A percentile compares a stretch with the other conserved stretches of the same genome.
phyloP scores from a whole-genome alignment of 192 early-diverging fungal genomes.

The Rhizoclosmatium globosum region DNA sequence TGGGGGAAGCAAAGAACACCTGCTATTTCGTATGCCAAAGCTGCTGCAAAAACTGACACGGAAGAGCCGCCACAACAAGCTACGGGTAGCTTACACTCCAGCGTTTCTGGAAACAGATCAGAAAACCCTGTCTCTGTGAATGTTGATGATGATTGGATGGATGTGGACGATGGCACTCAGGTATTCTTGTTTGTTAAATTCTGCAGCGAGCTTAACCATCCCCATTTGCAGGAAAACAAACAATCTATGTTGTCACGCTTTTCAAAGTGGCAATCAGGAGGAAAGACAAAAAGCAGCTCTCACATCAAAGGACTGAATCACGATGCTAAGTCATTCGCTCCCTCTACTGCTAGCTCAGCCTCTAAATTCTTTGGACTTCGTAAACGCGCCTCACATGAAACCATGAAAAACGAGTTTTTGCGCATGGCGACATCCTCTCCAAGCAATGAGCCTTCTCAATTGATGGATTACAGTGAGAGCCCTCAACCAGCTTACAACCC shows the following conservation, averaged over 20 bases:
- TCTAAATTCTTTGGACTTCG: conserved; percentile 4
- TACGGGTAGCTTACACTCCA: neutral
- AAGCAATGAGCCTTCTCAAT: neutral
- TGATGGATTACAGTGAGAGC: neutral
- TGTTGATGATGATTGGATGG: conserved; percentile 11
- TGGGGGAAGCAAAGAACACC: conserved; percentile 2
- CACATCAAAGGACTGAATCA: neutral
- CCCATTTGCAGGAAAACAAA: neutral
- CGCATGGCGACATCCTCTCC: neutral
- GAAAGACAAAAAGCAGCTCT: neutral
- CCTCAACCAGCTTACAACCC: too few species aligned
- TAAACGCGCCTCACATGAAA: conserved; percentile 20
- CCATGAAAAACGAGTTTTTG: conserved; percentile 13
- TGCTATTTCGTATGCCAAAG: conserved; percentile 5
- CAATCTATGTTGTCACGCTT: neutral
- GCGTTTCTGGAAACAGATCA: too few species aligned
- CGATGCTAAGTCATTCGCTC: neutral
- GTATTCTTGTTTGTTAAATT: neutral
- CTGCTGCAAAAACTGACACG: neutral
- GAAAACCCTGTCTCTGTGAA: neutral
- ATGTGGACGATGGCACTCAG: neutral
- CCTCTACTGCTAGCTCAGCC: neutral
- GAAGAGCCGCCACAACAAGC: neutral
- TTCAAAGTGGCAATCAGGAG: neutral
- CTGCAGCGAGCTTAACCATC: neutral